Conservation (phyloP, 2,329 filamentous ascomycete genomes). For the Neurospora sp. region DNA sequence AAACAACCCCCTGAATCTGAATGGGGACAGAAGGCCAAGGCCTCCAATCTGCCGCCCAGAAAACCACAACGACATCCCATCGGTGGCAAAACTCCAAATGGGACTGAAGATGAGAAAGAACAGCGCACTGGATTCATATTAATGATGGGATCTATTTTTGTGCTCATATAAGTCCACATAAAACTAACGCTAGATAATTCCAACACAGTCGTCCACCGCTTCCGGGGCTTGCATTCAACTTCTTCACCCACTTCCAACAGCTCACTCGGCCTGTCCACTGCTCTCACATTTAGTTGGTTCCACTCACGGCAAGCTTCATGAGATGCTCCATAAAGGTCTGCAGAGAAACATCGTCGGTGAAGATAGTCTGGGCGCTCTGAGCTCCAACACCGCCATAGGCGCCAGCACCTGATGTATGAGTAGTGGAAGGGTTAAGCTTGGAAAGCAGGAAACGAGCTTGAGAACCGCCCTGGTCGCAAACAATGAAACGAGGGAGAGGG, state of each 20-base stretch:
- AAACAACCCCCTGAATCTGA: constrained; percentile 2
- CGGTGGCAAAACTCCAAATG: background rate
- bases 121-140: background rate
- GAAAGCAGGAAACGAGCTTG: constrained; percentile 94
- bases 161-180: constrained; percentile 11
- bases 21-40: background rate
- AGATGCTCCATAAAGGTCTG: constrained; percentile 99
- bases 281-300: constrained; percentile 40
- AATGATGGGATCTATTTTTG: constrained; percentile 7
- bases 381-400: constrained; percentile 79
- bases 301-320: constrained; percentile 78
- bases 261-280: constrained; percentile 2
- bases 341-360: constrained; percentile 94
- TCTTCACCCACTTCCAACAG: background rate
- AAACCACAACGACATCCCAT: constrained; percentile 4
- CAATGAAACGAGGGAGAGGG: constrained; percentile 95
- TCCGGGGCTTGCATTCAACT: background rate
- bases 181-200: constrained; percentile 17
- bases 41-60: background rate
- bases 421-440: constrained; percentile 95
- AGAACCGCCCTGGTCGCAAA: constrained; percentile 96
- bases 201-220: constrained; percentile 4
- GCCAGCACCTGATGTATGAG: constrained; percentile 82
- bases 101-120: background rate
- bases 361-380: constrained; percentile 92